phyloP scores from a whole-genome alignment of 1,284 basidiomycete genomes.

The Hypsizygus ulmarius region DNA sequence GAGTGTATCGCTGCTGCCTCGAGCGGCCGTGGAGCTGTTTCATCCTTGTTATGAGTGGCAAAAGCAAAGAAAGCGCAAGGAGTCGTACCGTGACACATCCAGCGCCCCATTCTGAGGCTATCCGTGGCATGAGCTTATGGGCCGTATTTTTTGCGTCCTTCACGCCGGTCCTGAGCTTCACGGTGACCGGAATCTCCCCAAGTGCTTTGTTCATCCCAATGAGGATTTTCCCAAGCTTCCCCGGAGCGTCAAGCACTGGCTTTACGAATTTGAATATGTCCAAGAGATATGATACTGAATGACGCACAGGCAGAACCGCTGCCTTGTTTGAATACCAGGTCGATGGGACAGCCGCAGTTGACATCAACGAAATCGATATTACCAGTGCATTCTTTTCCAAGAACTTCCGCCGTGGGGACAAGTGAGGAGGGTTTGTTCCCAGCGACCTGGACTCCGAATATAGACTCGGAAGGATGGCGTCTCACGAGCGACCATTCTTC shows the following conservation, averaged over 20 bases:
- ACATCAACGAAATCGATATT: constrained; percentile 90
- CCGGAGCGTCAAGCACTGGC: constrained; percentile 79
- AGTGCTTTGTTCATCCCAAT: constrained; percentile 91
- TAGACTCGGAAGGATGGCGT: constrained; percentile 82
- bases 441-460: constrained; percentile 90
- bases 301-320: constrained; percentile 83
- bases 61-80: background rate
- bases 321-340: constrained; percentile 90
- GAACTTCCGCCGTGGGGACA: constrained; percentile 82
- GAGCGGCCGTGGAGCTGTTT: constrained; percentile 88
- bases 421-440: constrained; percentile 76
- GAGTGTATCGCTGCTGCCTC: constrained; percentile 86
- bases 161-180: constrained; percentile 92
- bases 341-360: constrained; percentile 97
- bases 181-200: constrained; percentile 92
- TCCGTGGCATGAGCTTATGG: constrained; percentile 88
- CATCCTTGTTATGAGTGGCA: constrained; percentile 3
- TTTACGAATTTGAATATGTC: constrained; percentile 10
- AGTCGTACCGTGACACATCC: constrained; percentile 71
- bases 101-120: constrained; percentile 78
- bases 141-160: constrained; percentile 84
- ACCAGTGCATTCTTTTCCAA: constrained; percentile 64
- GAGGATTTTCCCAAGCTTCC: constrained; percentile 83
- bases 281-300: constrained; percentile 9
- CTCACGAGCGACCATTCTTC: constrained; percentile 92